Percentiles rank a stretch among this genome's conserved stretches.
Conservation (phyloP, 805 yeast species). For the Myxozyma neglecta region DNA sequence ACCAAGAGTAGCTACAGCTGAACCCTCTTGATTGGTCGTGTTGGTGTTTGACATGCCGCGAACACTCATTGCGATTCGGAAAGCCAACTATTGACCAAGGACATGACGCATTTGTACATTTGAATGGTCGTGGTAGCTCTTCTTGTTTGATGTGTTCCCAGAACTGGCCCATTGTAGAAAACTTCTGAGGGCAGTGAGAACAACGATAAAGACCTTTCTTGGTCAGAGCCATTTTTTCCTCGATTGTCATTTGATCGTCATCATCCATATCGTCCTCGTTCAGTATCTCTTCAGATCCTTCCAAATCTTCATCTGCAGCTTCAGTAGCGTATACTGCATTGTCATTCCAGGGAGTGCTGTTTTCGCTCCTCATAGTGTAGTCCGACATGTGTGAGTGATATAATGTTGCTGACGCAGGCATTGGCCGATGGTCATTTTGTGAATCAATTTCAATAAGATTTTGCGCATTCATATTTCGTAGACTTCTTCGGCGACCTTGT, state of each 20-base stretch:
- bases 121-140: slow-evolving; percentile 40
- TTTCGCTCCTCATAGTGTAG: neutral
- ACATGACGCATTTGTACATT: slow-evolving; percentile 42
- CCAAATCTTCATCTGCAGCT: neutral
- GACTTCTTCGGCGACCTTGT: slow-evolving; percentile 4
- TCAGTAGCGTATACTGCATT: neutral
- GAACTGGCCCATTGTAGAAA: slow-evolving; percentile 39
- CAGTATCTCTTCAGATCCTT: neutral
- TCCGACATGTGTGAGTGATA: neutral
- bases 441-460: neutral
- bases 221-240: slow-evolving; percentile 28
- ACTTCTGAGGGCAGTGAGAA: slow-evolving; percentile 43
- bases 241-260: neutral
- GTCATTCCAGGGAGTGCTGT: neutral
- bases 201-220: slow-evolving; percentile 46
- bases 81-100: slow-evolving; percentile 49
- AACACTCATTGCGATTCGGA: slow-evolving; percentile 41
- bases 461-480: neutral
- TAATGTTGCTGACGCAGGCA: neutral
- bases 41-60: slow-evolving; percentile 40
- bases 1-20: slow-evolving; percentile 31
- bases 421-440: neutral
- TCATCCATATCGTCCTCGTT: slow-evolving; percentile 12
- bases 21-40: slow-evolving; percentile 32
- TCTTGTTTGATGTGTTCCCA: slow-evolving; percentile 42